Evolutionary conservation across 2,329 filamentous ascomycete genomes (phyloP).

Genomic region (Fusarium pseudonygamai): DNA sequence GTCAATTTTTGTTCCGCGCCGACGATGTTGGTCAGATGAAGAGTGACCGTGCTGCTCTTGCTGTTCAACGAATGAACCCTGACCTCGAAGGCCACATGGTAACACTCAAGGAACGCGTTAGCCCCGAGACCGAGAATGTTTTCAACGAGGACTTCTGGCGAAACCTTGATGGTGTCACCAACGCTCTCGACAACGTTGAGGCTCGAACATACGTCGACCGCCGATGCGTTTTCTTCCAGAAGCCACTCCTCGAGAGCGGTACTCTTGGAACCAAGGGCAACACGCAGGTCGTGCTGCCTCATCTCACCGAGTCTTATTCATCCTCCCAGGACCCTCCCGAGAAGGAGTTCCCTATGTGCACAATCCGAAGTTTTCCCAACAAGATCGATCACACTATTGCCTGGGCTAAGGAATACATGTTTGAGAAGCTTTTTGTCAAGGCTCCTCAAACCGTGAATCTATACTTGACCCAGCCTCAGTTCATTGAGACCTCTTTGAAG

Average conservation of each 20-base stretch:
- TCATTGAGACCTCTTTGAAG: conserved; percentile 86
- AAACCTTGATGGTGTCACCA: conserved; percentile 88
- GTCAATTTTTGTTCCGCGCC: conserved; percentile 93
- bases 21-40: conserved; percentile 96
- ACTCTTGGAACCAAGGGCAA: conserved; percentile 99
- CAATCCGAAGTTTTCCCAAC: conserved; percentile 96
- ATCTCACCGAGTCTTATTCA: conserved; percentile 95
- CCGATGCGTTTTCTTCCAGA: conserved; percentile 97
- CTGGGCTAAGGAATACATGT: conserved; percentile 91
- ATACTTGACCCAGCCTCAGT: conserved; percentile 91
- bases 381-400: conserved; percentile 98
- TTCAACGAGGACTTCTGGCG: conserved; percentile 97
- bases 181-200: conserved; percentile 97
- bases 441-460: conserved; percentile 94
- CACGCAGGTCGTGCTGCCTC: conserved; percentile 92
- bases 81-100: conserved; percentile 88
- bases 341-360: conserved; percentile 99
- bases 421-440: conserved; percentile 93
- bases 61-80: conserved; percentile 96
- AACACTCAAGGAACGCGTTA: conserved; percentile 88
- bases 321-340: conserved; percentile 95
- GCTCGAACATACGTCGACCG: conserved; percentile 96
- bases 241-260: conserved; percentile 94
- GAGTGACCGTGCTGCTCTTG: conserved; percentile 90
- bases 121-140: conserved; percentile 88